Evolutionary conservation across 169 alveolate species (phyloP).

Genomic region (Plasmodium blacklocki): DNA sequence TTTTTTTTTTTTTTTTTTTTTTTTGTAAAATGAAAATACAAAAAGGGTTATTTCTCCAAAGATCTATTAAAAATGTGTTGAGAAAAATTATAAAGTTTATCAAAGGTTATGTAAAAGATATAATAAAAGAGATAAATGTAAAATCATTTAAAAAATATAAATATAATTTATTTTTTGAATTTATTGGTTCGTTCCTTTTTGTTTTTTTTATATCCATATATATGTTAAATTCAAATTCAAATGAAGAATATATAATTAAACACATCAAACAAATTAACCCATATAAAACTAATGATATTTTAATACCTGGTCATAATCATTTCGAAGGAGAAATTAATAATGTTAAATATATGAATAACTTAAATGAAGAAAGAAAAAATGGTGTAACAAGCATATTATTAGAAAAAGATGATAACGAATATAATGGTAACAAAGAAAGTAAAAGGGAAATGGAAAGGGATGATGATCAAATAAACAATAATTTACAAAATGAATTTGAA

Average conservation of each 20-base stretch:
- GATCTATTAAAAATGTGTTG: slow-evolving; percentile 16
- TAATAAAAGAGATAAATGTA: slow-evolving; percentile 63
- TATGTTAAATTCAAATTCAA: slow-evolving; percentile 58
- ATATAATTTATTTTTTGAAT: slow-evolving; percentile 66
- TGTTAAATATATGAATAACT: slow-evolving; percentile 11
- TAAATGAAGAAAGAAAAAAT: background rate
- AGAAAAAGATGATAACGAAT: slow-evolving; percentile 5
- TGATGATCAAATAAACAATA: slow-evolving; percentile 6
- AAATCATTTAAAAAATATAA: slow-evolving; percentile 68
- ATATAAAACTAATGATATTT: slow-evolving; percentile 41
- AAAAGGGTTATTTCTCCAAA: slow-evolving; percentile 18
- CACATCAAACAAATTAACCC: slow-evolving; percentile 57
- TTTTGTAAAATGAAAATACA: slow-evolving; percentile 54
- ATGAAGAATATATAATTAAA: slow-evolving; percentile 64
- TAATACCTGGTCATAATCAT: slow-evolving; percentile 26
- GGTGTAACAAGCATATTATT: slow-evolving; percentile 14
- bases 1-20: slow-evolving; percentile 12
- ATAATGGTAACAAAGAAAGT: background rate
- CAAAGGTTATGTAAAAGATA: slow-evolving; percentile 43
- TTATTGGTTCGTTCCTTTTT: slow-evolving; percentile 70
- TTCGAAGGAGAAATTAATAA: slow-evolving; percentile 43
- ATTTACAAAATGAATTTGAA: background rate
- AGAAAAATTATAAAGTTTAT: slow-evolving; percentile 13
- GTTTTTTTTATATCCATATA: slow-evolving; percentile 62
- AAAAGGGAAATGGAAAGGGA: slow-evolving; percentile 2